Conservation (phyloP, 2,329 filamentous ascomycete species). For the Pyricularia sp. region DNA sequence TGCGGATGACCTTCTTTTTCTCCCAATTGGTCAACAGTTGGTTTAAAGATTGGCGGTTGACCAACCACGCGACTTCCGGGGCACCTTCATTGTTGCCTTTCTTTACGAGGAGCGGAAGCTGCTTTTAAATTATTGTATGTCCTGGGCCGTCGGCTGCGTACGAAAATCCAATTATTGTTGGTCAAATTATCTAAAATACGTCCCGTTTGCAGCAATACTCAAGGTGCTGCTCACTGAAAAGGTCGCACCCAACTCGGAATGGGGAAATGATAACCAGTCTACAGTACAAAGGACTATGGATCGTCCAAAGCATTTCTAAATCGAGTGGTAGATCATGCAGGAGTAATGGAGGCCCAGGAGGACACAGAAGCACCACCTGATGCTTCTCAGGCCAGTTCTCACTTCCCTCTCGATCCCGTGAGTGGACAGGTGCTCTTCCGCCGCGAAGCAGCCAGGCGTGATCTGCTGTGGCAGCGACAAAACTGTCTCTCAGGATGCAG, state of each 20-base stretch:
- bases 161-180: too few relatives aligned
- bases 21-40: not conserved
- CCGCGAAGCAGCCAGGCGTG: conserved; percentile 26
- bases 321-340: not conserved
- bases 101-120: too few relatives aligned
- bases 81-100: not conserved
- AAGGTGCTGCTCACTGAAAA: not conserved
- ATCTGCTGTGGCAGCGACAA: conserved; percentile 23
- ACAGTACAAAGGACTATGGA: not conserved
- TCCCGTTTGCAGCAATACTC: not conserved
- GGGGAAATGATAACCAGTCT: not conserved
- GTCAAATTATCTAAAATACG: not conserved
- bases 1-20: not conserved
- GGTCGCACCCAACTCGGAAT: not conserved
- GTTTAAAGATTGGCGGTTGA: not conserved
- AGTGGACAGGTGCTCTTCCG: conserved; percentile 32
- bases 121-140: too few relatives aligned
- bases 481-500: conserved; percentile 31
- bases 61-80: too few relatives aligned
- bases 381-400: conserved; percentile 35
- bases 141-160: too few relatives aligned
- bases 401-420: conserved; percentile 32
- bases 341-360: conserved; percentile 3
- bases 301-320: not conserved
- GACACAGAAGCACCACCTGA: conserved; percentile 4